Evolutionary conservation across 164 flowering plant genomes (phyloP), one percentile per base, ranked within the genome.

Genomic region (Umbellularia californica): DNA sequence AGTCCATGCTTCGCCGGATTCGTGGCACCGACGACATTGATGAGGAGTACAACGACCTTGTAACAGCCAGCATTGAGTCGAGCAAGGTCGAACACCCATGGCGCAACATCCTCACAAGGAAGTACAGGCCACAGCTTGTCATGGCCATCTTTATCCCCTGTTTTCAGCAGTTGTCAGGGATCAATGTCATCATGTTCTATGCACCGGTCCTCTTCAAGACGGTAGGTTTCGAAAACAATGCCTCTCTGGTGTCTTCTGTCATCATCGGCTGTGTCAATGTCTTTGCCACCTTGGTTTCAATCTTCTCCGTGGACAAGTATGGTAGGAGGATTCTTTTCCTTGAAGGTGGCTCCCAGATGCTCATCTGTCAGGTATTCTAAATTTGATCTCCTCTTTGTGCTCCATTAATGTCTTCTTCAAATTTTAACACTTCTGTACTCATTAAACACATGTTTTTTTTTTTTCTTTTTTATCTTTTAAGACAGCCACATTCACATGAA

Each of bases 131-230:
- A 17, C 81, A 81, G n/a, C 70, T 76, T 5, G 64, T 75, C 47
- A 81, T 81, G 84, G 55, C 84, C 50, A 24, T 82, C 60, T 50
- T 58, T 12, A 82, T 82, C 15, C 84, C 84, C 5, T 76, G 76
- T 68, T 81, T 81, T 69, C 80, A 81, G 35, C 83, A 81, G 41
- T 27, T 78, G 12, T 77, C 82, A 5, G 82, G 82, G 15, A 80
- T 80, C 62, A 81, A 81, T 13, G 83, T 81, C 47, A 81, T 81
- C 77, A 81, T 78, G 81, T 81, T 81, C 71, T 81, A 81, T 19
- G 81, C 83, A 13, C 83, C 81, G 4, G 77, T 81, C 6, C 73
- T 81, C 28, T 81, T 81, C 62, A 81, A 68, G 71, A 78, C 81
- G 1, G 58, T 78, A 0, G 83, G 83, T 5, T 81, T 78, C 58